Evolutionary conservation across 345 rosid genomes (phyloP).

Genomic region (Euphorbia lathyris): DNA sequence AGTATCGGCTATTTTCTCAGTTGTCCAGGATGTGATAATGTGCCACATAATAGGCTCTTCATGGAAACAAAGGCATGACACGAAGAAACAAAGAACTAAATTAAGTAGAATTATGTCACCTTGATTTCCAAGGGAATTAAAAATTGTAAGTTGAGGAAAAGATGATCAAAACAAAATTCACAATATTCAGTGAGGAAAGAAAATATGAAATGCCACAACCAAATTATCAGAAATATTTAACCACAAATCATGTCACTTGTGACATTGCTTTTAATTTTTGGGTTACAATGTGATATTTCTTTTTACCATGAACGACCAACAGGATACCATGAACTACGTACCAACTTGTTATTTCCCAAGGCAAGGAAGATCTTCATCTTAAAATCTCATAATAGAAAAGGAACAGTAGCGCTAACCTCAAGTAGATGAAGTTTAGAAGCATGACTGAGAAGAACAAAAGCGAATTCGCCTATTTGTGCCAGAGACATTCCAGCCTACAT

Average conservation of each 20-base stretch:
- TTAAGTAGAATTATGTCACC: not conserved
- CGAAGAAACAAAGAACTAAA: not conserved
- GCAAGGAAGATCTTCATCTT: not conserved
- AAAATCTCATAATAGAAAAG: not conserved
- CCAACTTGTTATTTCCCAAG: not conserved
- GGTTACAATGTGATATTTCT: not conserved
- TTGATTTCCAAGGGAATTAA: not conserved
- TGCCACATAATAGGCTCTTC: conserved; percentile 6
- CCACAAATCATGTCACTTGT: not conserved
- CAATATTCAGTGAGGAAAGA: not conserved
- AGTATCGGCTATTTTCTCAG: conserved; percentile 54
- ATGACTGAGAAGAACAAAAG: conserved; percentile 93
- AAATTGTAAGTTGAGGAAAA: not conserved
- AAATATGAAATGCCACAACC: not conserved
- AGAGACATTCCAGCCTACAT: conserved; percentile 87
- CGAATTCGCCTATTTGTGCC: conserved; percentile 97
- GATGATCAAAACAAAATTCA: not conserved
- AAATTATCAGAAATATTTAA: not conserved
- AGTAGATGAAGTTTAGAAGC: conserved; percentile 95
- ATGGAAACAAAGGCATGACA: conserved; percentile 7
- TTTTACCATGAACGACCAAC: not conserved
- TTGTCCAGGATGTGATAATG: conserved; percentile 30
- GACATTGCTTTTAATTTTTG: not conserved
- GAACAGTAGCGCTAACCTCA: conserved; percentile 53
- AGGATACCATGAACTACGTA: not conserved